Evolutionary conservation across 2,329 filamentous ascomycete species (phyloP).

Genomic region (Cucurbitaria berberidis): DNA sequence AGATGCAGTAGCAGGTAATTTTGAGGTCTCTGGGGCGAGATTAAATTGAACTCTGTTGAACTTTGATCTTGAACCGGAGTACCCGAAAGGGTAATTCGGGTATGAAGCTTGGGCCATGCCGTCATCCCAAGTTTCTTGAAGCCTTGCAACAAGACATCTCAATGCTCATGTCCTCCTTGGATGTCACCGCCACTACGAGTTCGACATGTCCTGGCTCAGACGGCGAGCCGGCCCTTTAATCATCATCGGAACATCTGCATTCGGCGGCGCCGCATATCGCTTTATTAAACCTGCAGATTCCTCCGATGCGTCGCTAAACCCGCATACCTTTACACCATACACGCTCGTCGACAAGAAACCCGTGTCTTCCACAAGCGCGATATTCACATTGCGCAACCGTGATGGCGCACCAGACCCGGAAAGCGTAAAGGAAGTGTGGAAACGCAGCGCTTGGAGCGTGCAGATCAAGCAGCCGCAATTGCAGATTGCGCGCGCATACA

Average conservation of each 20-base stretch:
- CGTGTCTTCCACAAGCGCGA: conserved; percentile 70
- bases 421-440: conserved; percentile 54
- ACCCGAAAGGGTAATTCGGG: neutral
- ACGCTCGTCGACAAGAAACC: conserved; percentile 65
- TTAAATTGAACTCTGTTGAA: too few species aligned
- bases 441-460: conserved; percentile 79
- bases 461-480: conserved; percentile 94
- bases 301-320: conserved; percentile 57
- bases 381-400: conserved; percentile 67
- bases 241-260: conserved; percentile 41
- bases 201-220: conserved; percentile 38
- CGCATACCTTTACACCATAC: conserved; percentile 68
- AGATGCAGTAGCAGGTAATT: too few species aligned
- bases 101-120: conserved; percentile 5
- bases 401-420: conserved; percentile 35
- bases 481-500: conserved; percentile 91
- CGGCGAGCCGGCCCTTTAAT: conserved; percentile 39
- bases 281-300: conserved; percentile 27
- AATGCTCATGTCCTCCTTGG: neutral
- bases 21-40: too few species aligned
- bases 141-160: neutral
- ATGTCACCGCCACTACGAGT: neutral
- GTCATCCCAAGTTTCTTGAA: conserved; percentile 12
- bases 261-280: conserved; percentile 45
- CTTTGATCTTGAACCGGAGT: neutral